phyloP scores from a whole-genome alignment of 164 flowering plant species.

The Litsea cubeba region DNA sequence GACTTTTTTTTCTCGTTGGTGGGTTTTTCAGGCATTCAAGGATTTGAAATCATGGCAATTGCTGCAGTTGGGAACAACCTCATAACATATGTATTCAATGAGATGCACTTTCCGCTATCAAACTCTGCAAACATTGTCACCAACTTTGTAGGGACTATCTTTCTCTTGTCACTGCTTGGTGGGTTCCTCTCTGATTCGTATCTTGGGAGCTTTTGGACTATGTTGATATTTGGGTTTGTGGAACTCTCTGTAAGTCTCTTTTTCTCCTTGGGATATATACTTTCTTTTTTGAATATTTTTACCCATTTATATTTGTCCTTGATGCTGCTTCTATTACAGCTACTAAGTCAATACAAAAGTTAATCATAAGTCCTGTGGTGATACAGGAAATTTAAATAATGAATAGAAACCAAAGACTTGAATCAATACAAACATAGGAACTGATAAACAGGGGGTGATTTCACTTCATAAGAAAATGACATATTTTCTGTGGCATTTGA shows the following conservation, averaged over 20 bases:
- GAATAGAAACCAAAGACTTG: too few relatives aligned
- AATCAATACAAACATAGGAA: background rate
- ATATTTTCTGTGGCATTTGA: too few relatives aligned
- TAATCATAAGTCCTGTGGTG: too few relatives aligned
- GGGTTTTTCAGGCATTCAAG: conserved; percentile 54
- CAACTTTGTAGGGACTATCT: conserved; percentile 84
- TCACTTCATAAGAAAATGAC: background rate
- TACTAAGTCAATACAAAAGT: too few relatives aligned
- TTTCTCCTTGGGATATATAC: background rate
- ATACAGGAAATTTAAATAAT: too few relatives aligned
- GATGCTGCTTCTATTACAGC: too few relatives aligned
- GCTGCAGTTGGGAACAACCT: conserved; percentile 95
- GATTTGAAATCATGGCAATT: conserved; percentile 86
- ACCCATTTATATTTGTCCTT: background rate
- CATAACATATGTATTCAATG: conserved; percentile 75
- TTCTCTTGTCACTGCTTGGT: conserved; percentile 76
- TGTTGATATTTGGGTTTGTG: conserved; percentile 79
- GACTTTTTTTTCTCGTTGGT: background rate
- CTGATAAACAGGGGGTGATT: background rate
- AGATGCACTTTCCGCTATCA: conserved; percentile 82
- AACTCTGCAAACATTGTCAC: conserved; percentile 86
- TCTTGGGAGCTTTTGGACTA: conserved; percentile 90
- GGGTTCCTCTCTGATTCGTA: conserved; percentile 89
- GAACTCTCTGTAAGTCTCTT: conserved; percentile 66
- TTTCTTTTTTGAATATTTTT: background rate